phyloP scores from a whole-genome alignment of 371 early-diverging fungal genomes.

The Coemansia sp. region DNA sequence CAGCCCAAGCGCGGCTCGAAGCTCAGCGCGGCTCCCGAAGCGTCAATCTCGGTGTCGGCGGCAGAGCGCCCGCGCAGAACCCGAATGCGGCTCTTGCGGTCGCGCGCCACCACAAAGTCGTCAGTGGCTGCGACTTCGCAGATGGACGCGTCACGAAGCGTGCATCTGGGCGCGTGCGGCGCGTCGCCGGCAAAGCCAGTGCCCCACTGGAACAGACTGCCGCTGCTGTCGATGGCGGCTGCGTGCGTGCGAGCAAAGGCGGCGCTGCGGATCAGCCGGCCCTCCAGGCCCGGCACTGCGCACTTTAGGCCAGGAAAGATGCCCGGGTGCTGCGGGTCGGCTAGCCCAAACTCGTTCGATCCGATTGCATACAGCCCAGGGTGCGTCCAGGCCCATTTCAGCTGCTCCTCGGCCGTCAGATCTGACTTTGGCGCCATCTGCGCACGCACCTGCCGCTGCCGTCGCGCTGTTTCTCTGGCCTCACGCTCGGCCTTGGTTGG shows the following conservation, averaged over 20 bases:
- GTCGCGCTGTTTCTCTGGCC: constrained; percentile 6
- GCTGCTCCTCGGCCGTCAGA: constrained; percentile 30
- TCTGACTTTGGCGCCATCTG: constrained; percentile 19
- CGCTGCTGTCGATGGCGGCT: constrained; percentile 40
- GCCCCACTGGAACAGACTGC: constrained; percentile 49
- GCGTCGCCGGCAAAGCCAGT: constrained; percentile 31
- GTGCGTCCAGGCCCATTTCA: constrained; percentile 48
- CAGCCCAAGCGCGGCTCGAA: constrained; percentile 43
- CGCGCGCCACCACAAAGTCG: constrained; percentile 20
- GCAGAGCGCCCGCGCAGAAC: constrained; percentile 13
- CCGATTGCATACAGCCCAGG: constrained; percentile 47
- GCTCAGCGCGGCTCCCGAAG: background rate
- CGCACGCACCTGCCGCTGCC: constrained; percentile 17
- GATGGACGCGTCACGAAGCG: constrained; percentile 22
- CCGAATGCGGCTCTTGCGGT: constrained; percentile 32
- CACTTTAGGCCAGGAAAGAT: constrained; percentile 11
- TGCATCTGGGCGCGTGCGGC: constrained; percentile 31
- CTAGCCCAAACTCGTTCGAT: constrained; percentile 44
- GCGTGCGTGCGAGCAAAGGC: constrained; percentile 46
- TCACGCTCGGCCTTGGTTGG: constrained; percentile 1
- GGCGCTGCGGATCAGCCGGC: constrained; percentile 36
- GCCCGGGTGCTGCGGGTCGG: constrained; percentile 39
- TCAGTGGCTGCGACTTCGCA: constrained; percentile 34
- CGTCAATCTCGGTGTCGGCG: background rate
- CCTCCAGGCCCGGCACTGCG: constrained; percentile 36